Base-by-base conservation (phyloP, 768 basidiomycete genomes). In the Leccinum broughii region DNA sequence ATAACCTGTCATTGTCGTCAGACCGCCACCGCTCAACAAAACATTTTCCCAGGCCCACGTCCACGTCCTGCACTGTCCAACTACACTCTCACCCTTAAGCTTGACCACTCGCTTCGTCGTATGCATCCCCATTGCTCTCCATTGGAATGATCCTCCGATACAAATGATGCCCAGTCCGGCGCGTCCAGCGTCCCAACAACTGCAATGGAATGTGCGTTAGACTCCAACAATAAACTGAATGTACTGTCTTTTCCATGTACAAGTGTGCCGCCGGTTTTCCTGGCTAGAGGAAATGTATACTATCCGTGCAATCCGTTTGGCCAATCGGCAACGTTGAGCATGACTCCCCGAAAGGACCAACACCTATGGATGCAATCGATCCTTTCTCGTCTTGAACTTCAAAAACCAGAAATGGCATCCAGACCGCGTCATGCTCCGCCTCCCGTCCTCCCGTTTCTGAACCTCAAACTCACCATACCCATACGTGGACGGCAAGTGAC, bases 101-200 rank as follows among this genome's bases (percentile, higher is more conserved):
- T 30, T 30, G 9, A 77, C 66, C 17, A 83, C 79, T 0, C 77
- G 80, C 69, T 87, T 82, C 53, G 83, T 81, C 3, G 85, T 83
- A 70, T 90, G 92, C 15, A 80, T 80, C 6, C 92, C 92, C 92
- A 93, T 2, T 85, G 82, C 49, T 85, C 80, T 4, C 86, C 81
- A 64, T 87, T 81, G 3, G 81, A 83, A 72, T 90, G 88, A 60
- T 78, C 77, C 60, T 91, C 87, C 65, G 88, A 88, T 39, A 92
- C 90, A 63, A 92, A 86, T 26, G 90, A 73, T 0, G 85, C 90
- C 72, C 90, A 89, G 59, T 89, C 87, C 0, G 84, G 80, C 7
- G 91, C 81, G 51, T 84, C 82, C 3, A 94, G 77, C 0, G 87
- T 81, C 4, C 92, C 92, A 34, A 92, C 83, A 24, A 92, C 83